These are phyloP conservation scores for Boeremia exigua DNA, from an alignment of 2,329 filamentous ascomycete genomes.

Conservation along the genomic window DNA sequence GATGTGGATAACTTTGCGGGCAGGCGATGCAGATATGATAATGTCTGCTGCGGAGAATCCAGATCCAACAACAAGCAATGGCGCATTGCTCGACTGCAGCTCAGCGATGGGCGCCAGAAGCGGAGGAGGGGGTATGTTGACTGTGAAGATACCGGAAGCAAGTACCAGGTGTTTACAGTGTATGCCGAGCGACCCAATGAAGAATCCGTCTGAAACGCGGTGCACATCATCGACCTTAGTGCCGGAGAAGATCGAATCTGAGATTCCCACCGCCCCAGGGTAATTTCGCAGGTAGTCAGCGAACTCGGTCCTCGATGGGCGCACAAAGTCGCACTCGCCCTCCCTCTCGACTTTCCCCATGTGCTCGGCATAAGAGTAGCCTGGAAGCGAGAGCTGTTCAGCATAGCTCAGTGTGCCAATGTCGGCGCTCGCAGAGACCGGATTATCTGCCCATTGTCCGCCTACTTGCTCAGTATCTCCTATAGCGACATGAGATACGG, in stretches of 20 bases:
- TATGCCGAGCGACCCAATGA: slow-evolving; percentile 59
- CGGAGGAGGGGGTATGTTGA: slow-evolving; percentile 59
- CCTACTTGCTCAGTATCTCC: slow-evolving; percentile 59
- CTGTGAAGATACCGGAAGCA: slow-evolving; percentile 65
- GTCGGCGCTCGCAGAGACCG: slow-evolving; percentile 59
- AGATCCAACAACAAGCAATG: slow-evolving; percentile 64
- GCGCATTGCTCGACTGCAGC: slow-evolving; percentile 35
- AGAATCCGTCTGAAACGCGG: slow-evolving; percentile 55
- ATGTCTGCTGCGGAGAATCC: slow-evolving; percentile 68
- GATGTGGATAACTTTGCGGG: slow-evolving; percentile 64
- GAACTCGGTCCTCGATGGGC: slow-evolving; percentile 62
- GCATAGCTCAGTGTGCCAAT: slow-evolving; percentile 68
- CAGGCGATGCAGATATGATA: slow-evolving; percentile 60
- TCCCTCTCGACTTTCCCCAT: slow-evolving; percentile 51
- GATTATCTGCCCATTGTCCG: slow-evolving; percentile 66
- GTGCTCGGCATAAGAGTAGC: slow-evolving; percentile 63
- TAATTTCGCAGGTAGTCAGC: slow-evolving; percentile 63
- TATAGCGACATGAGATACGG: slow-evolving; percentile 61
- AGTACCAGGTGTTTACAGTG: slow-evolving; percentile 63
- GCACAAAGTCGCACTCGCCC: slow-evolving; percentile 56
- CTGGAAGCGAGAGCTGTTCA: slow-evolving; percentile 66
- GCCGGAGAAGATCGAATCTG: slow-evolving; percentile 53
- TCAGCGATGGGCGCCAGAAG: slow-evolving; percentile 55
- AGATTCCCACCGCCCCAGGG: slow-evolving; percentile 60
- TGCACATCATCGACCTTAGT: slow-evolving; percentile 53